Evolutionary conservation across 1,284 basidiomycete genomes (phyloP).

Genomic region (Bothia castanella): DNA sequence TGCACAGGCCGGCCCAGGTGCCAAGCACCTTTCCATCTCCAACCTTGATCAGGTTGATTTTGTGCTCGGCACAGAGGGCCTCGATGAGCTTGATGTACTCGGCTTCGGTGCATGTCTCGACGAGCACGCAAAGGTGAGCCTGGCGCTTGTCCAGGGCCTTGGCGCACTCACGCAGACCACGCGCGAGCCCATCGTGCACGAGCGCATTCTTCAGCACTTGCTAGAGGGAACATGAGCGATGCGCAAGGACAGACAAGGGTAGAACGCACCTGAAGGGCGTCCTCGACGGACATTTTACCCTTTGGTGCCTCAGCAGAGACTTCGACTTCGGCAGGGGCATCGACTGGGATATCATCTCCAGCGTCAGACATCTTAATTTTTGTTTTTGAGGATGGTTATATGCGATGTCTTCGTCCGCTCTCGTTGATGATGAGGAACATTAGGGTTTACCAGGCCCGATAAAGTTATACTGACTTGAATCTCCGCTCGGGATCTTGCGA

Average conservation of each 20-base stretch:
- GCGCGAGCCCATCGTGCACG: conserved; percentile 96
- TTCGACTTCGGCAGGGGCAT: conserved; percentile 81
- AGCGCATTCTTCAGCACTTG: conserved; percentile 95
- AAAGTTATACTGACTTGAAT: conserved; percentile 34
- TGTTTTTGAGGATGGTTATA: conserved; percentile 26
- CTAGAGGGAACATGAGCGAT: conserved; percentile 37
- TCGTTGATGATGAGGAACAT: conserved; percentile 70
- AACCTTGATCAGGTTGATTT: conserved; percentile 99
- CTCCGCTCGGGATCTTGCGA: conserved; percentile 46
- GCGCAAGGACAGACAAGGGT: neutral
- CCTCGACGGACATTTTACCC: conserved; percentile 95
- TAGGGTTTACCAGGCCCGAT: conserved; percentile 41
- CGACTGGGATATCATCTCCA: conserved; percentile 91
- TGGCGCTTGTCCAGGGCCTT: conserved; percentile 99
- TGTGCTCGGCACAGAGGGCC: conserved; percentile 98
- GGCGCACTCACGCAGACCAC: conserved; percentile 95
- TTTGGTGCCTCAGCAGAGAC: conserved; percentile 81
- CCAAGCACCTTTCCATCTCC: conserved; percentile 96
- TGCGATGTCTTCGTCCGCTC: conserved; percentile 86
- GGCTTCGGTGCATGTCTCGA: conserved; percentile 98
- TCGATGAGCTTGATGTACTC: conserved; percentile 99
- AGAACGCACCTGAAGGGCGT: conserved; percentile 83
- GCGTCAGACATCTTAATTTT: conserved; percentile 89
- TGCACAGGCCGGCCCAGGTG: conserved; percentile 98
- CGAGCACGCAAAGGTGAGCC: conserved; percentile 97